Conservation (phyloP, 495 filamentous ascomycete species). For the Hypoxylon fuscum region DNA sequence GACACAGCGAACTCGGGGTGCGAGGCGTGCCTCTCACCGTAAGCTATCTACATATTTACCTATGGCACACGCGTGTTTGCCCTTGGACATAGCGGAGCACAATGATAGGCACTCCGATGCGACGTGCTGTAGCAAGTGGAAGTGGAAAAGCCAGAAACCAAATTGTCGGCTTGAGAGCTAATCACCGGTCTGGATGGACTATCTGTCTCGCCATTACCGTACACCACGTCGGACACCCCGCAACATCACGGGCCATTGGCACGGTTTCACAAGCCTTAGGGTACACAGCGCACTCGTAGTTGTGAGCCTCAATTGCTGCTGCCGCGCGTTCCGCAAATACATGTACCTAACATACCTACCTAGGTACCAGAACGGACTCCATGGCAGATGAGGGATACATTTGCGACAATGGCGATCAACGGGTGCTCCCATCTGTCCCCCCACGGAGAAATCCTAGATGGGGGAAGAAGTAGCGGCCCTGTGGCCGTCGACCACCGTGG, state of each 20-base stretch:
- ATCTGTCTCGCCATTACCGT: slow-evolving; percentile 20
- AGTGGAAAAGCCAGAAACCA: slow-evolving; percentile 7
- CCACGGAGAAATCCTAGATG: slow-evolving; percentile 17
- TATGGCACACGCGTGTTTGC: too few relatives aligned
- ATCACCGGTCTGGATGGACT: too few relatives aligned
- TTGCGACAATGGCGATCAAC: slow-evolving; percentile 21
- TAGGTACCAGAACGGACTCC: too few relatives aligned
- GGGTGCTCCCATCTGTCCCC: slow-evolving; percentile 18
- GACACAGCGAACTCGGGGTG: slow-evolving; percentile 1
- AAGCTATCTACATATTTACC: not conserved
- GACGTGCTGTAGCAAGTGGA: too few relatives aligned
- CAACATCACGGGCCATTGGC: slow-evolving; percentile 11
- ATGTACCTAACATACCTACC: too few relatives aligned
- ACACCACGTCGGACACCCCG: slow-evolving; percentile 33
- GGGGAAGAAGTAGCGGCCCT: not conserved
- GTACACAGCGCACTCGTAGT: slow-evolving; percentile 7
- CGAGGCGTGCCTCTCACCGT: not conserved
- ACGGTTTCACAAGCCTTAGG: slow-evolving; percentile 23
- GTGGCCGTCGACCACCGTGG: slow-evolving; percentile 1
- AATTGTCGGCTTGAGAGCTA: slow-evolving; percentile 8
- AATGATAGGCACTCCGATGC: too few relatives aligned
- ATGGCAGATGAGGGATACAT: slow-evolving; percentile 1
- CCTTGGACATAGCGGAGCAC: too few relatives aligned
- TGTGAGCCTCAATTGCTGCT: slow-evolving; percentile 26
- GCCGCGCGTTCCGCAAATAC: slow-evolving; percentile 21